These are phyloP conservation scores for Ulvella scutata DNA, from an alignment of 139 green algal species.

Conservation along the genomic window DNA sequence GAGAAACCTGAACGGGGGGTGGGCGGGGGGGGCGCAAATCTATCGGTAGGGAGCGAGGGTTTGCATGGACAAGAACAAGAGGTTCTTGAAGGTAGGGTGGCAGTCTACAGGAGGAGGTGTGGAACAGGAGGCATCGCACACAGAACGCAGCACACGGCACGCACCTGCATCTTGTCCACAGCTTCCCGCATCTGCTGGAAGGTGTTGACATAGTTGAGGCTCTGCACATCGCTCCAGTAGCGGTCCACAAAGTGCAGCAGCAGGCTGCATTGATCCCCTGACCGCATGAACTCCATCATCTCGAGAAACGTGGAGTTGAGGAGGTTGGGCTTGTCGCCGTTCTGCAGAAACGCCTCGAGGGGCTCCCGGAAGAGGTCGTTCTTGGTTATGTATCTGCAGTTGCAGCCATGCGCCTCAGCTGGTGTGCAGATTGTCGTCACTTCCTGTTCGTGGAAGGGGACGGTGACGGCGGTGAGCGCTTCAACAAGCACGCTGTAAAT, in stretches of 20 bases:
- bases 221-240: slow-evolving; percentile 12
- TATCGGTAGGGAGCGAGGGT: not conserved
- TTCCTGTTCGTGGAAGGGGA: too few relatives aligned
- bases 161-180: slow-evolving; percentile 6
- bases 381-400: slow-evolving; percentile 36
- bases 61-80: not conserved
- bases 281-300: slow-evolving; percentile 62
- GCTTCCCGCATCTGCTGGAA: slow-evolving; percentile 49
- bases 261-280: slow-evolving; percentile 64
- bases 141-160: slow-evolving; percentile 9
- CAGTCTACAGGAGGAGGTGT: too few relatives aligned
- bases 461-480: too few relatives aligned
- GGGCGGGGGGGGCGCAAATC: not conserved
- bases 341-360: slow-evolving; percentile 62
- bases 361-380: slow-evolving; percentile 72
- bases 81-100: too few relatives aligned
- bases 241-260: slow-evolving; percentile 18
- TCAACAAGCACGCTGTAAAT: too few relatives aligned
- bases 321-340: slow-evolving; percentile 76
- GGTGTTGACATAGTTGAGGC: slow-evolving; percentile 68
- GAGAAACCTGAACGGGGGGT: too few relatives aligned
- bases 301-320: slow-evolving; percentile 68
- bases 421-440: too few relatives aligned
- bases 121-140: not conserved
- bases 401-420: slow-evolving; percentile 6